A percentile compares a stretch with the other conserved stretches of the same genome.
Conservation (phyloP, 202 grass and related monocot genomes). For the Carex arenaria region DNA sequence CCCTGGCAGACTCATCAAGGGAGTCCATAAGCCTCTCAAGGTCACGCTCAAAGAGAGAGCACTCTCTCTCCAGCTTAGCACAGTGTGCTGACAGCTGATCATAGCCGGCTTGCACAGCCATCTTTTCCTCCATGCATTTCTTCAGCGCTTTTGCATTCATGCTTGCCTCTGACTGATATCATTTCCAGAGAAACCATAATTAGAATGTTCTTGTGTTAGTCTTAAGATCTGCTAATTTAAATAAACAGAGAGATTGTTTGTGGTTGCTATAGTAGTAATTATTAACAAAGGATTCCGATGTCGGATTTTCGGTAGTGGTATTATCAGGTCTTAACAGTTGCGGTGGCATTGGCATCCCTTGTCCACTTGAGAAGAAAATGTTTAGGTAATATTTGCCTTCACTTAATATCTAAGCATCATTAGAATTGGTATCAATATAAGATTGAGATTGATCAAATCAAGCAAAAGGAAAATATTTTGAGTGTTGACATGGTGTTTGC, state of each 20-base stretch:
- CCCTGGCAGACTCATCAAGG: slow-evolving; percentile 66
- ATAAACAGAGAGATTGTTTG: not conserved
- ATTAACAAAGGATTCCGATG: not conserved
- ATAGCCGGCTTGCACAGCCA: slow-evolving; percentile 30
- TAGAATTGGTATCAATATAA: not conserved
- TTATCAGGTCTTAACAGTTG: not conserved
- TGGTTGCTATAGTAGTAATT: not conserved
- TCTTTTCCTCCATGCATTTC: slow-evolving; percentile 84
- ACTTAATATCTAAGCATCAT: not conserved
- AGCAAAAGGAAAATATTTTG: not conserved
- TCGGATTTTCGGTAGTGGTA: not conserved
- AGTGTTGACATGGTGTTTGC: not conserved
- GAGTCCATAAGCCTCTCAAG: slow-evolving; percentile 79
- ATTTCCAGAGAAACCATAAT: not conserved
- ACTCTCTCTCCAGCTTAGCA: slow-evolving; percentile 57
- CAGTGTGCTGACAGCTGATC: slow-evolving; percentile 34
- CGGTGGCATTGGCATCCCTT: not conserved
- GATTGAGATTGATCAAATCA: not conserved
- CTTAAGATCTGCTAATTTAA: not conserved
- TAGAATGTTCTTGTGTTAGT: slow-evolving; percentile 1
- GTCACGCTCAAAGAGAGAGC: slow-evolving; percentile 76
- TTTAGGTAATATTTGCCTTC: not conserved
- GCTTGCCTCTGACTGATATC: slow-evolving; percentile 43
- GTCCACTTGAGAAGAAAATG: not conserved
- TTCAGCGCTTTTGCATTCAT: slow-evolving; percentile 72